These are phyloP conservation scores for Candida vaughaniae DNA, from an alignment of 805 yeast species.

Conservation along the genomic window DNA sequence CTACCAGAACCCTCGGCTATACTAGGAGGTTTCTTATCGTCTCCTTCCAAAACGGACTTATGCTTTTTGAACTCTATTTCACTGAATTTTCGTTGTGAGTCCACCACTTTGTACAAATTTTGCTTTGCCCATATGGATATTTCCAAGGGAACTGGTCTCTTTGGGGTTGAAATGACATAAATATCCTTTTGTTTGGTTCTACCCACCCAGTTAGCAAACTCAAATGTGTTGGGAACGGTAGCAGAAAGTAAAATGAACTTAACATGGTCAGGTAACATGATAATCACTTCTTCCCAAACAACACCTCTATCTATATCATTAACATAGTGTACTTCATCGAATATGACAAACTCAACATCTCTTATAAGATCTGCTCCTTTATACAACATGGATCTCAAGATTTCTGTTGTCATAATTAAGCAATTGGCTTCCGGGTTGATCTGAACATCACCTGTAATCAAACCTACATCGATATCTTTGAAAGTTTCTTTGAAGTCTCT, in stretches of 20 bases:
- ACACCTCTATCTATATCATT: constrained; percentile 97
- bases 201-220: constrained; percentile 98
- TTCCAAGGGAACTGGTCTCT: constrained; percentile 95
- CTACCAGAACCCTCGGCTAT: constrained; percentile 39
- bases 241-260: constrained; percentile 90
- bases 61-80: constrained; percentile 64
- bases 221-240: constrained; percentile 97
- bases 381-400: constrained; percentile 90
- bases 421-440: constrained; percentile 96
- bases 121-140: constrained; percentile 82
- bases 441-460: constrained; percentile 96
- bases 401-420: constrained; percentile 96
- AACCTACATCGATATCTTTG: constrained; percentile 83
- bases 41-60: constrained; percentile 48
- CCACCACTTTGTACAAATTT: constrained; percentile 69
- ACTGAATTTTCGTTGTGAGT: constrained; percentile 66
- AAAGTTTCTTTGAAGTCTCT: constrained; percentile 82
- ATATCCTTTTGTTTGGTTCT: constrained; percentile 94
- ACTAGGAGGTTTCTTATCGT: constrained; percentile 33
- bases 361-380: constrained; percentile 95
- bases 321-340: constrained; percentile 97
- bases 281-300: constrained; percentile 98
- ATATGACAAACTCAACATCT: constrained; percentile 95
- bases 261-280: constrained; percentile 95
- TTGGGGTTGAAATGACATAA: constrained; percentile 92